These are phyloP conservation scores for Colletotrichum musae DNA, from an alignment of 2,329 filamentous ascomycete species.

Conservation along the genomic window DNA sequence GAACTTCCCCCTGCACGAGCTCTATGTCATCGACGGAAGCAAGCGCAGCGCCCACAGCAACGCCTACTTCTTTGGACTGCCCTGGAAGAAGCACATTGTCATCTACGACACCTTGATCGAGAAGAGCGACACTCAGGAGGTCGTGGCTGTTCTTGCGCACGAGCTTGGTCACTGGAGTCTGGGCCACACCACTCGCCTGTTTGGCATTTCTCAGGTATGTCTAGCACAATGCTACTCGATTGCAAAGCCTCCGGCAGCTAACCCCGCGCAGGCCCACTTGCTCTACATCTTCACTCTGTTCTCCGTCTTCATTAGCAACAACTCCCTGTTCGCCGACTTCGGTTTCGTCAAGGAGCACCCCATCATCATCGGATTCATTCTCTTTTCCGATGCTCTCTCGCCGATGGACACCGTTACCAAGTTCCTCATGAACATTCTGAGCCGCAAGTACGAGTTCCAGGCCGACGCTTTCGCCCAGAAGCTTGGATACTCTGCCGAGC, in stretches of 20 bases:
- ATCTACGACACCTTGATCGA: conserved; percentile 98
- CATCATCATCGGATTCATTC: conserved; percentile 96
- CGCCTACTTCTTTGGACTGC: conserved; percentile 95
- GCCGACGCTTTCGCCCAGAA: conserved; percentile 90
- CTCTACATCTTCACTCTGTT: conserved; percentile 98
- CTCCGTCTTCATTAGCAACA: conserved; percentile 97
- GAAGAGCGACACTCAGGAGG: conserved; percentile 92
- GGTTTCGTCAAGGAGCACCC: conserved; percentile 88
- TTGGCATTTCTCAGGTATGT: conserved; percentile 85
- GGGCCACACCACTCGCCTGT: conserved; percentile 92
- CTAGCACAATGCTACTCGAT: not conserved
- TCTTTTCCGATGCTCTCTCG: conserved; percentile 96
- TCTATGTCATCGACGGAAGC: conserved; percentile 95
- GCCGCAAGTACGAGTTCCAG: conserved; percentile 95
- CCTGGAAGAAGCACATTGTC: conserved; percentile 99
- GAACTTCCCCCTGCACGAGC: conserved; percentile 91
- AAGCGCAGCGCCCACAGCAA: conserved; percentile 91
- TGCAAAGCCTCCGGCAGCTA: conserved; percentile 7
- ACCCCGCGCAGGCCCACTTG: conserved; percentile 78
- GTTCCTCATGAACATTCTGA: conserved; percentile 95
- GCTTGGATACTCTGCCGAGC: conserved; percentile 86
- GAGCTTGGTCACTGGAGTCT: conserved; percentile 98
- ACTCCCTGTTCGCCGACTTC: conserved; percentile 90
- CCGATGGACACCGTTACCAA: conserved; percentile 97
- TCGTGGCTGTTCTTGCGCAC: conserved; percentile 94